Evolutionary conservation across 225 moss, liverwort and hornwort species (phyloP).

Genomic region (Straminergon stramineum): DNA sequence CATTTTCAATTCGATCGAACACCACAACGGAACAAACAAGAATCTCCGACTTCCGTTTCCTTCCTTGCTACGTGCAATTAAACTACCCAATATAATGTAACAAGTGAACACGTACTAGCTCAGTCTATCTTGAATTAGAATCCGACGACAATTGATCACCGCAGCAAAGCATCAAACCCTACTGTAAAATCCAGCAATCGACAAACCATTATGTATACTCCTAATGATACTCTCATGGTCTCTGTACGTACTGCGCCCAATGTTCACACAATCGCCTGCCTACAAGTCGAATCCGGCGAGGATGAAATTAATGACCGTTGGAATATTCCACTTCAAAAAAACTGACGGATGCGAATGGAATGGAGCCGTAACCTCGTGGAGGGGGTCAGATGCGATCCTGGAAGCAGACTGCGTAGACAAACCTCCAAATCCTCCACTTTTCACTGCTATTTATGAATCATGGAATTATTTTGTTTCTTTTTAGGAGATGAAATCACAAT

Average conservation of each 20-base stretch:
- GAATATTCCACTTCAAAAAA: background rate
- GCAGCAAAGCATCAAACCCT: background rate
- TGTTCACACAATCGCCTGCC: background rate
- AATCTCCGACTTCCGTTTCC: background rate
- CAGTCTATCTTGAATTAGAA: background rate
- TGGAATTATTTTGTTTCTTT: too few relatives aligned
- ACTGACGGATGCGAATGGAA: too few relatives aligned
- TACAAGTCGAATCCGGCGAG: background rate
- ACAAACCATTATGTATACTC: background rate
- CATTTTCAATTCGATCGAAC: background rate
- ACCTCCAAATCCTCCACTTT: too few relatives aligned
- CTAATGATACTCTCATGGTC: background rate
- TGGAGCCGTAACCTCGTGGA: background rate
- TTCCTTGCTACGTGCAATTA: background rate
- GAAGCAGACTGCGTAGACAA: too few relatives aligned
- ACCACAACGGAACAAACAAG: background rate
- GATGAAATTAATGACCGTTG: background rate
- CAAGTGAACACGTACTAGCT: background rate
- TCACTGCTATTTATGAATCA: too few relatives aligned
- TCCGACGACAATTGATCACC: background rate
- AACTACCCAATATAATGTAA: too few relatives aligned
- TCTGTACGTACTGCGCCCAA: too few relatives aligned
- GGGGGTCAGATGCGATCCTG: background rate
- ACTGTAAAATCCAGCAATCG: background rate
- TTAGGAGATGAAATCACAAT: too few relatives aligned